Percentiles rank a stretch among this genome's conserved stretches.
phyloP scores from a whole-genome alignment of 176 grass and related monocot species.

The Phyllostachys edulis region DNA sequence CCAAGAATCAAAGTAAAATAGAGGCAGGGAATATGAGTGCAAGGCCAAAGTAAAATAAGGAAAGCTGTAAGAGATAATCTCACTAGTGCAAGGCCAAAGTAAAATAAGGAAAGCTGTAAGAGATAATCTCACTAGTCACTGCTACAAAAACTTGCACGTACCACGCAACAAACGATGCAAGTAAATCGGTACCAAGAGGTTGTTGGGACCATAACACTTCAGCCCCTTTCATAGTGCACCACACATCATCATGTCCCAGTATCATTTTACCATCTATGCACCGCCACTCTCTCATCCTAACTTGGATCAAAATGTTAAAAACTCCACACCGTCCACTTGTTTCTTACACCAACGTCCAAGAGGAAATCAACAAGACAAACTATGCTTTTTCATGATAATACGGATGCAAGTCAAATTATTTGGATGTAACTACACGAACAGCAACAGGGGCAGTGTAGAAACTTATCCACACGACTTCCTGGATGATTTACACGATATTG shows the following conservation, averaged over 20 bases:
- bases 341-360: neutral
- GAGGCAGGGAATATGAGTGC: neutral
- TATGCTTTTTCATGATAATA: neutral
- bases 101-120: too few species aligned
- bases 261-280: neutral
- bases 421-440: neutral
- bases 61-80: neutral
- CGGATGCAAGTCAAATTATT: neutral
- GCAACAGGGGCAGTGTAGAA: neutral
- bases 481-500: neutral
- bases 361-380: neutral
- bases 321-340: neutral
- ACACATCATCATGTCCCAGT: neutral
- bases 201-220: conserved; percentile 22
- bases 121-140: conserved; percentile 10
- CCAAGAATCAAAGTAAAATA: neutral
- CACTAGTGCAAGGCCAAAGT: neutral
- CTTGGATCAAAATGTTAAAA: neutral
- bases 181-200: neutral
- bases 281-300: conserved; percentile 20
- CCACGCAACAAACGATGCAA: neutral
- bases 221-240: conserved; percentile 1
- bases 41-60: neutral
- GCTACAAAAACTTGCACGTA: conserved; percentile 33
- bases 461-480: neutral